A percentile compares a stretch with the other conserved stretches of the same genome.
Conservation (phyloP, 1,139 yeast species). For the Arxiozyma slooffiae region DNA sequence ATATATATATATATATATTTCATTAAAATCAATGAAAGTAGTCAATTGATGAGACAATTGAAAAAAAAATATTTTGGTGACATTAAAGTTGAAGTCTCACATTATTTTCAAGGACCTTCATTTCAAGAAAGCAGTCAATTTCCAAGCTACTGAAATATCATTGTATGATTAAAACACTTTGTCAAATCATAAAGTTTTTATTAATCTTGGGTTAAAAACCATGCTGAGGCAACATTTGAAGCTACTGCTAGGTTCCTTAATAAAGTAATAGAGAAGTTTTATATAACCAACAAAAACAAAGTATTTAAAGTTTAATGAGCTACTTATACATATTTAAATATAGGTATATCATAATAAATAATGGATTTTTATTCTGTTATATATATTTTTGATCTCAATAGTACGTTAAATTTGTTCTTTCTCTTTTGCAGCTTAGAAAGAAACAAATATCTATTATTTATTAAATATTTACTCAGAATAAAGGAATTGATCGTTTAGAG, state of each 20-base stretch:
- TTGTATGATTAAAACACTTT: constrained; percentile 38
- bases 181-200: constrained; percentile 61
- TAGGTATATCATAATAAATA: no score
- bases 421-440: no score
- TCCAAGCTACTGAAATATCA: constrained; percentile 17
- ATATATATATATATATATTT: no score
- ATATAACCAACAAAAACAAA: constrained; percentile 37
- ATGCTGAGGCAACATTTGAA: constrained; percentile 22
- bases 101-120: constrained; percentile 32
- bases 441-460: no score
- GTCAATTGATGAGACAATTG: constrained; percentile 24
- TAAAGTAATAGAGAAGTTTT: constrained; percentile 35
- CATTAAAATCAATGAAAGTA: constrained; percentile 32
- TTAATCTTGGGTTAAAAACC: constrained; percentile 43
- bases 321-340: constrained; percentile 46
- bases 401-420: no score
- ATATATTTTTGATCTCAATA: no score
- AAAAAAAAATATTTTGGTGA: constrained; percentile 33
- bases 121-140: constrained; percentile 32
- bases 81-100: constrained; percentile 31
- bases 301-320: constrained; percentile 47
- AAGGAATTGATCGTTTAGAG: no score
- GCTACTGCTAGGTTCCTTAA: constrained; percentile 37
- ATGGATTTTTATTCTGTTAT: no score
- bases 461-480: no score